Evolutionary conservation across 2,329 filamentous ascomycete species (phyloP).

Genomic region (Cercospora sesami): DNA sequence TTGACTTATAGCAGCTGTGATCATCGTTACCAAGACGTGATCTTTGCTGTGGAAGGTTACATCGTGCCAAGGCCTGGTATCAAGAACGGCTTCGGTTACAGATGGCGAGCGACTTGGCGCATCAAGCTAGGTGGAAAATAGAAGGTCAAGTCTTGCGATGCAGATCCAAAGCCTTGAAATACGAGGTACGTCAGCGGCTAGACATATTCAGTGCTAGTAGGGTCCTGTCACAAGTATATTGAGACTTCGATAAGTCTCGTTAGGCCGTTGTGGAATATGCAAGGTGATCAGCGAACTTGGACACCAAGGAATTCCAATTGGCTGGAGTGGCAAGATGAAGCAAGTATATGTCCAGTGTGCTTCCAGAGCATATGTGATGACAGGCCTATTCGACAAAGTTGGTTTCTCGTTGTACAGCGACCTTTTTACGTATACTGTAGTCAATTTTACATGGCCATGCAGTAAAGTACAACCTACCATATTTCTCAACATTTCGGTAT

Average conservation of each 20-base stretch:
- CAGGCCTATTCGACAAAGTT: no score
- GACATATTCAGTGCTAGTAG: not conserved
- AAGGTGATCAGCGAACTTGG: not conserved
- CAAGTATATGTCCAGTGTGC: no score
- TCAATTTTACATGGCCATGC: no score
- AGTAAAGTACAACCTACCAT: no score
- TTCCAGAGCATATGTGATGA: no score
- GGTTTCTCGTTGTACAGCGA: no score
- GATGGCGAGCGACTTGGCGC: slow-evolving; percentile 4
- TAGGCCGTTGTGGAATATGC: not conserved
- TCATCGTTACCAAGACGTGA: not conserved
- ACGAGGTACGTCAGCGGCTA: not conserved
- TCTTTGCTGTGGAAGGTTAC: not conserved
- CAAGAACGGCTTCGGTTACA: not conserved
- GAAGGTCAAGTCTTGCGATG: slow-evolving; percentile 2
- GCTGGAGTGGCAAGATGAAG: no score
- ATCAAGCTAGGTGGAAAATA: not conserved
- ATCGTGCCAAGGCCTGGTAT: not conserved
- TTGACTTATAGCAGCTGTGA: not conserved
- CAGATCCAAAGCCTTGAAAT: not conserved
- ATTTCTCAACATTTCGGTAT: no score
- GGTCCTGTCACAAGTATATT: not conserved
- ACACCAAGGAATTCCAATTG: not conserved
- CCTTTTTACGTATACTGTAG: no score
- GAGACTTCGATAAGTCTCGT: not conserved